phyloP scores from a whole-genome alignment of 345 rosid genomes.

The Corchorus capsularis region DNA sequence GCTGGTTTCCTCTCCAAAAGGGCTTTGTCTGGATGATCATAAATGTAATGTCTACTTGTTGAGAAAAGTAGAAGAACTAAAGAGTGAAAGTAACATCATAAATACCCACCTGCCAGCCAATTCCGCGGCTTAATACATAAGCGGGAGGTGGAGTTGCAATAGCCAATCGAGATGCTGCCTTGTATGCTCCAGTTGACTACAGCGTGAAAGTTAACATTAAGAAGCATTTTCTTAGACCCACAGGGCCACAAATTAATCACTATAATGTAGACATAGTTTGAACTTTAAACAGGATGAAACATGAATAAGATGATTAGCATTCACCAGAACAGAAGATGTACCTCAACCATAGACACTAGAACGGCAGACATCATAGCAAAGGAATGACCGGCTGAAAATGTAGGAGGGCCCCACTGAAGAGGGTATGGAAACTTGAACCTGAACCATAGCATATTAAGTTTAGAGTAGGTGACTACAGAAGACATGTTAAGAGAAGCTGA shows the following conservation, averaged over 20 bases:
- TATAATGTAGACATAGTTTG: neutral
- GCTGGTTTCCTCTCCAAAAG: neutral
- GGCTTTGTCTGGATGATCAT: neutral
- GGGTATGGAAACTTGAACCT: slow-evolving; percentile 98
- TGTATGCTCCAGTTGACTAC: slow-evolving; percentile 94
- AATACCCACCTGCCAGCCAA: slow-evolving; percentile 91
- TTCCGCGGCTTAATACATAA: slow-evolving; percentile 90
- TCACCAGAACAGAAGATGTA: slow-evolving; percentile 24
- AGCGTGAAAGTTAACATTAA: slow-evolving; percentile 19
- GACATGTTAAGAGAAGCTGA: neutral
- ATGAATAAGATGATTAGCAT: neutral
- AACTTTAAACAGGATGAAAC: neutral
- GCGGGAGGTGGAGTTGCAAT: slow-evolving; percentile 99
- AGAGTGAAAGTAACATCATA: slow-evolving; percentile 4
- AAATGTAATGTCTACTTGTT: neutral
- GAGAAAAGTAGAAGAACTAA: neutral
- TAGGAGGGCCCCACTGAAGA: slow-evolving; percentile 99
- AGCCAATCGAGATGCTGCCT: slow-evolving; percentile 94
- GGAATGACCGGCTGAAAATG: slow-evolving; percentile 89
- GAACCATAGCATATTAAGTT: slow-evolving; percentile 18
- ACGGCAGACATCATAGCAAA: slow-evolving; percentile 96
- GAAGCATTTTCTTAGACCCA: neutral
- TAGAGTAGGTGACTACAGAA: slow-evolving; percentile 4
- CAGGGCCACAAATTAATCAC: neutral
- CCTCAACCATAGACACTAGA: slow-evolving; percentile 96